Evolutionary conservation across 176 grass and related monocot genomes (phyloP).

Genomic region (Ampelocalamus luodianensis): DNA sequence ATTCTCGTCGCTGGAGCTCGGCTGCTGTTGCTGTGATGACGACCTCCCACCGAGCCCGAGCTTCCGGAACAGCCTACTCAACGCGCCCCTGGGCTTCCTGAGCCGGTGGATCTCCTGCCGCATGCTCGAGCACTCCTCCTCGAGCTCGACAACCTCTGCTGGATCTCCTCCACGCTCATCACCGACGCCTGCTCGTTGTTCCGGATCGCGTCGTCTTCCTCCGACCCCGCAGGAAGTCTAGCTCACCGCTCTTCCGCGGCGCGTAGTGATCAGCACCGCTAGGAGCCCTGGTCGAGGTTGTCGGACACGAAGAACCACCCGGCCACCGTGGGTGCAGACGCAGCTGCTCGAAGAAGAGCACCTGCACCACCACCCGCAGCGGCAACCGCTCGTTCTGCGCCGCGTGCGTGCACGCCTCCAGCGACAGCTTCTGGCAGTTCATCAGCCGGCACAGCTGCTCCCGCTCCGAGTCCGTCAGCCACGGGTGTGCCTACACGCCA

Average conservation of each 20-base stretch:
- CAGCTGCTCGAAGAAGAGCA: slow-evolving; percentile 94
- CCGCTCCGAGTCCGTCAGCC: slow-evolving; percentile 71
- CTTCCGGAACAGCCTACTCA: slow-evolving; percentile 53
- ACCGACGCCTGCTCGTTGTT: slow-evolving; percentile 36
- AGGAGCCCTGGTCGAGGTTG: slow-evolving; percentile 49
- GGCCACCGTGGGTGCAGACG: slow-evolving; percentile 70
- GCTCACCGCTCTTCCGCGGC: slow-evolving; percentile 18
- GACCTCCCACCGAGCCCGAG: slow-evolving; percentile 51
- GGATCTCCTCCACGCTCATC: slow-evolving; percentile 60
- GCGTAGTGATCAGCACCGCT: slow-evolving; percentile 32
- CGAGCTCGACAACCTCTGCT: slow-evolving; percentile 59
- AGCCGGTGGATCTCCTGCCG: slow-evolving; percentile 60
- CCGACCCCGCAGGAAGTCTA: background rate
- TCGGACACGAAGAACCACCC: slow-evolving; percentile 67
- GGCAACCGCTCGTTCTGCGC: slow-evolving; percentile 91
- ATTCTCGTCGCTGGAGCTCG: slow-evolving; percentile 21
- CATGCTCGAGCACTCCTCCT: slow-evolving; percentile 72
- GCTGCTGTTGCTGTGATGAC: background rate
- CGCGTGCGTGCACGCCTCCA: slow-evolving; percentile 92
- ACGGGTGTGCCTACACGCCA: slow-evolving; percentile 66
- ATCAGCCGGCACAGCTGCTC: slow-evolving; percentile 84
- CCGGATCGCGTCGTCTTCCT: slow-evolving; percentile 27
- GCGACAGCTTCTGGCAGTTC: slow-evolving; percentile 89
- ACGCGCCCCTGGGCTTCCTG: slow-evolving; percentile 53
- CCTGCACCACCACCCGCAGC: slow-evolving; percentile 81